Evolutionary conservation across 768 basidiomycete genomes (phyloP).

Genomic region (Suillus variegatus): DNA sequence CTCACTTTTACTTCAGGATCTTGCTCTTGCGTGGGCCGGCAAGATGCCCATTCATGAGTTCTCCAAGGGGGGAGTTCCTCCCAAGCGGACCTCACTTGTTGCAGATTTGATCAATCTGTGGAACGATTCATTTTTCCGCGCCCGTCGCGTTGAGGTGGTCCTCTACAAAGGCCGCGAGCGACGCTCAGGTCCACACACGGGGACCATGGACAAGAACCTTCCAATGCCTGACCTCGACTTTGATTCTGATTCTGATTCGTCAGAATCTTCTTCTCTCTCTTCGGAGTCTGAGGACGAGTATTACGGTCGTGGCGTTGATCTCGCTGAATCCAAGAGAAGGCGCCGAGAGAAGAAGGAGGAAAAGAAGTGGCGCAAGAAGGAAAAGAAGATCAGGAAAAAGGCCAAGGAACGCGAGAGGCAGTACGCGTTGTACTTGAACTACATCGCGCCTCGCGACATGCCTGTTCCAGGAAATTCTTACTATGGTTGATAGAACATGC

Average conservation of each 20-base stretch:
- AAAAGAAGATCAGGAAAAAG: slow-evolving; percentile 62
- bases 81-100: slow-evolving; percentile 58
- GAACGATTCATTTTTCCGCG: slow-evolving; percentile 75
- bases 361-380: slow-evolving; percentile 60
- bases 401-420: slow-evolving; percentile 61
- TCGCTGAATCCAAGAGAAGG: slow-evolving; percentile 51
- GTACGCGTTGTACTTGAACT: slow-evolving; percentile 65
- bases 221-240: slow-evolving; percentile 43
- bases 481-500: slow-evolving; percentile 21
- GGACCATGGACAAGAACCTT: slow-evolving; percentile 54
- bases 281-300: slow-evolving; percentile 47
- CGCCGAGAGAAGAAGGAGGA: slow-evolving; percentile 59
- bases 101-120: slow-evolving; percentile 79
- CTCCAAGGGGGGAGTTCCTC: slow-evolving; percentile 46
- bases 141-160: slow-evolving; percentile 75
- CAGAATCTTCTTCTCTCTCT: slow-evolving; percentile 40
- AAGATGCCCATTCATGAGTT: slow-evolving; percentile 64
- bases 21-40: slow-evolving; percentile 76
- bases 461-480: slow-evolving; percentile 26
- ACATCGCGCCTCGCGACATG: slow-evolving; percentile 38
- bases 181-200: slow-evolving; percentile 63
- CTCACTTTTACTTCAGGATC: slow-evolving; percentile 48
- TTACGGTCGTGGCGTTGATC: slow-evolving; percentile 49
- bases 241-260: slow-evolving; percentile 40
- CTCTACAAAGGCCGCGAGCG: slow-evolving; percentile 81